These are phyloP conservation scores for Lachnellula arida DNA, from an alignment of 2,329 filamentous ascomycete species.

Conservation along the genomic window DNA sequence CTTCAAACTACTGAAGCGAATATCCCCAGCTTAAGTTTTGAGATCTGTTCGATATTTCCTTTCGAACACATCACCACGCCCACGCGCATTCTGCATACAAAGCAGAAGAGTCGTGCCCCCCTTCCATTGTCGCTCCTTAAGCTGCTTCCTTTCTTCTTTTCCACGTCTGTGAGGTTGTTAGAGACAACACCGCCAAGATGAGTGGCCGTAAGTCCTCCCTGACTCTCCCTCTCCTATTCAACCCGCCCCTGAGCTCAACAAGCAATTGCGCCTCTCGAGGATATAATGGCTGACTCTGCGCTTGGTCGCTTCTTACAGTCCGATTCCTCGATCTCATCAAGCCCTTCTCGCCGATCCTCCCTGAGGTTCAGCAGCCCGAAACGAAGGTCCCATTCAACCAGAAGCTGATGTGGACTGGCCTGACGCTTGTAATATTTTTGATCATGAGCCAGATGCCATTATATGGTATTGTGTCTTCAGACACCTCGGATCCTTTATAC, in stretches of 20 bases:
- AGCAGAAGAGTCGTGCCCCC: constrained; percentile 25
- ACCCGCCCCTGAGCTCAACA: constrained; percentile 11
- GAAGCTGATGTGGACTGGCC: constrained; percentile 91
- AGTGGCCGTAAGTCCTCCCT: constrained; percentile 36
- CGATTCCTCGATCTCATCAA: constrained; percentile 99
- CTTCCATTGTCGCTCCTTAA: constrained; percentile 28
- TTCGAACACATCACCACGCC: constrained; percentile 28
- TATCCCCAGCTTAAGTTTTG: constrained; percentile 12
- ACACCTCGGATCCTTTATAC: constrained; percentile 97
- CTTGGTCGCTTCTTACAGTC: constrained; percentile 50
- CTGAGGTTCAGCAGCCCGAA: constrained; percentile 97
- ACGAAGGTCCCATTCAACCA: constrained; percentile 99
- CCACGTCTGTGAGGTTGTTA: constrained; percentile 34
- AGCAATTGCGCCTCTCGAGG: constrained; percentile 13
- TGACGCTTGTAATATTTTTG: constrained; percentile 96
- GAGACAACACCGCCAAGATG: constrained; percentile 36
- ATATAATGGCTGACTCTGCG: constrained; percentile 24
- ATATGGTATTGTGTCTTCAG: constrained; percentile 98
- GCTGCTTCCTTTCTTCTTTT: constrained; percentile 27
- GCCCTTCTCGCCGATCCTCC: constrained; percentile 98
- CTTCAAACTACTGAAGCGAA: constrained; percentile 14
- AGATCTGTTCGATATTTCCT: constrained; percentile 28
- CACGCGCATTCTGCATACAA: constrained; percentile 25
- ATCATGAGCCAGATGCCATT: constrained; percentile 99
- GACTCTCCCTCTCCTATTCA: constrained; percentile 3